Evolutionary conservation across 352 stramenopile genomes (phyloP), one percentile per base, ranked within the genome.

Genomic region (Blastocystis hominis): DNA sequence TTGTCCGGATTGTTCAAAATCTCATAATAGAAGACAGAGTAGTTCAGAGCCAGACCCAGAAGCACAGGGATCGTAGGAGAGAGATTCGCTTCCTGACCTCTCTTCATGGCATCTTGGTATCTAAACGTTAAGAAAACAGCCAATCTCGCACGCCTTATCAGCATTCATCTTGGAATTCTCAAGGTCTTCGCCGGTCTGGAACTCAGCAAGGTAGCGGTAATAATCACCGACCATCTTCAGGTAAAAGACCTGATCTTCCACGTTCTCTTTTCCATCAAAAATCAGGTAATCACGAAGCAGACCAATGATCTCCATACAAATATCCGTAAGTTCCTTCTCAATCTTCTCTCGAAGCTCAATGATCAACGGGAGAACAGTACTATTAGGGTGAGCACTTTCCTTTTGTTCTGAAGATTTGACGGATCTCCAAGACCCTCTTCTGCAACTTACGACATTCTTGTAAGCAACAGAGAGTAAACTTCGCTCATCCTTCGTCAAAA

Each of bases 151-250:
- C 59, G 76, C 76, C 46, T 86, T 24, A 30, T 86, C 63, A 13
- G 76, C 76, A 46, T 93, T 89, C 40, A 89, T 90, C 36, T 95
- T 96, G 61, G 92, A 96, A 86, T 96, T 93, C 91, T 97, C 98
- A 86, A 95, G 94, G 77, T 94, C 92, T 42, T 98, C 95, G 40
- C 95, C 95, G 70, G 92, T 92, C 91, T 98, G 96, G 93, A 99
- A 98, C 91, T 99, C 96, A 78, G 95, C 96, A 84, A 99, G 91
- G 92, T 98, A 99, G 89, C 97, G 95, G 93, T 98, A 94, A 93
- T 99, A 99, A 92, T 99, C 96, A 75, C 96, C 96, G 93, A 98
- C 98, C 95, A 98, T 99, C 94, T 99, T 99, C 94, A 98, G 98
- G 93, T 98, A 98, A 90, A 99, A 99, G 15, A 99, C 96, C 92